Evolutionary conservation across 176 grass and related monocot species (phyloP), one percentile per base, ranked within the genome.

Genomic region (Echinochloa phyllopogon): DNA sequence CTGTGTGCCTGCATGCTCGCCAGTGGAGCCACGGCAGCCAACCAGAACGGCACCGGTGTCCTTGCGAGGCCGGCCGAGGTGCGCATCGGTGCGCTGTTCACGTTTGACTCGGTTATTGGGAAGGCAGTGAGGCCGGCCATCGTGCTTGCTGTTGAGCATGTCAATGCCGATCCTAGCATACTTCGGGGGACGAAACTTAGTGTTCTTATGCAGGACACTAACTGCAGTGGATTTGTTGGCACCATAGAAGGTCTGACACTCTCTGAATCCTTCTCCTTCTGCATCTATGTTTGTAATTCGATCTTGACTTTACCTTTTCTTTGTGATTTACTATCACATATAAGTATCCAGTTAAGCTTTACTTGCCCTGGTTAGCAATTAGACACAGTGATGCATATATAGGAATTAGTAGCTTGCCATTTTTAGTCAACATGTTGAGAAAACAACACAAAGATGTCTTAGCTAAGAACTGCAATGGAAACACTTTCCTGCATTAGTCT

Each of bases 201-300:
- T 65, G 25, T 94, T 73, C 58, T 88, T 48, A 69, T 78, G 85
- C 93, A 94, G 85, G 93, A 94, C 58, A 92, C 93, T 17, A 92
- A 94, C 61, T 94, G 90, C 85, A 94, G 93, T 72, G 87, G 89
- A 40, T 94, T 94, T 90, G 61, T 92, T 38, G 93, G 93, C 45
- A 92, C 74, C n/a, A 86, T 92, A 21, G 82, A 90, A 88, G 93
- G 90, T 94, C 23, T 40, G 47, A 18, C n/a, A 24, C n/a, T 60
- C 57, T 59, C 57, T 60, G 10, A 25, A n/a, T 42, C 61, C 70
- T 77, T 33, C 3, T 70, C 56, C 48, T 15, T 48, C 60, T 61
- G 36, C 38, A 18, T 45, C 36, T 62, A 20, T n/a, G 27, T 23
- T 76, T 40, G 52, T 47, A 69, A 69, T 21, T 53, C 42, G 10